These are phyloP conservation scores for Aspergillus aculeatus DNA, from an alignment of 2,329 filamentous ascomycete species.

Conservation along the genomic window DNA sequence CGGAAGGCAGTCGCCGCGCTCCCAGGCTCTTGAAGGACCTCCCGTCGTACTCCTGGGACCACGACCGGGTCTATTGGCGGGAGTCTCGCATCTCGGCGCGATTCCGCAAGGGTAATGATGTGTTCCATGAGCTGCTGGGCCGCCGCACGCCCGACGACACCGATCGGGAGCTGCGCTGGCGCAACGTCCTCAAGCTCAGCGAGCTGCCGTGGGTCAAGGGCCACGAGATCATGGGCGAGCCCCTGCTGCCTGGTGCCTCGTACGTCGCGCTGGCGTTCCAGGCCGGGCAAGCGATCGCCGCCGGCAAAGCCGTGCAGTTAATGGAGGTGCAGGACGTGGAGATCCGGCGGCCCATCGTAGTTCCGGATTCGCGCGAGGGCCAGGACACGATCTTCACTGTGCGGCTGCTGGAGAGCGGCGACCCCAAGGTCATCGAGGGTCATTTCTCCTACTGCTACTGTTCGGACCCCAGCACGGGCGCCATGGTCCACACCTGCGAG, in stretches of 20 bases:
- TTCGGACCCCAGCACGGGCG: not conserved
- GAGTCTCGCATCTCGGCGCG: not conserved
- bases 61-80: not conserved
- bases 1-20: too few species aligned
- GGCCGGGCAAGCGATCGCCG: constrained; percentile 1
- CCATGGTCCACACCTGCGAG: not conserved
- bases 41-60: constrained; percentile 7
- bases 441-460: not conserved
- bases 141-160: not conserved
- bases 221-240: constrained; percentile 23
- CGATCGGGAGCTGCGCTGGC: constrained; percentile 13
- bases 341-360: not conserved
- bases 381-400: not conserved
- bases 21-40: not conserved
- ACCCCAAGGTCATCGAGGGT: not conserved
- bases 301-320: not conserved
- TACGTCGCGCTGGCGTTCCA: constrained; percentile 13
- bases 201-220: constrained; percentile 26
- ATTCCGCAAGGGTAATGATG: not conserved
- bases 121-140: constrained; percentile 8
- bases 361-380: not conserved
- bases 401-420: not conserved
- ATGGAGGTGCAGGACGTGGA: not conserved
- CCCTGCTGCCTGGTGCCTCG: constrained; percentile 26
- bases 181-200: constrained; percentile 15